Base-by-base conservation (phyloP, 208 protist species). In the Leishmania major region DNA sequence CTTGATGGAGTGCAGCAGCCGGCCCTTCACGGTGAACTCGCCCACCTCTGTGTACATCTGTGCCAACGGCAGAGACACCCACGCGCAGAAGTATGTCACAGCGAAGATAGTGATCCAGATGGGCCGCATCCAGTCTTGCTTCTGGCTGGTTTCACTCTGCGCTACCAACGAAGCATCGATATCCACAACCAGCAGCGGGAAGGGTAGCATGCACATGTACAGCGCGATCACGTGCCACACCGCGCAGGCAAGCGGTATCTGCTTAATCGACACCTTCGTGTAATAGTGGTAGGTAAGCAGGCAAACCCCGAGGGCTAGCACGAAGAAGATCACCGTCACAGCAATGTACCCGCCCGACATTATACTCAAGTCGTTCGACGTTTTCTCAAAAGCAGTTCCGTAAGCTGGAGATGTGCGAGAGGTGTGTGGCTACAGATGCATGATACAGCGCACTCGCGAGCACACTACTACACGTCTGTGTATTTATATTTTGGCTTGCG, bases 21-120 rank as follows among this genome's bases (percentile, higher is more conserved):
- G 86, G 43, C 72, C 74, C 70, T 92, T 89, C 43, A 89, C 87
- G 1, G 86, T 93, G 81, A 98, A 97, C 75, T 96, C 88, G 45
- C 96, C 96, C 51, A 94, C 90, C 57, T 94, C 89, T 55, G 91
- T 96, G 85, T 97, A 97, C 84, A 89, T 88, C 83, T 98, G 94
- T 45, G 92, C 91, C 0, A 98, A 81, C 15, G 96, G 96, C 28
- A 98, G 85, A n/a, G 93, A 85, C 11, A 95, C 85, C 95, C 96
- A 98, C 7, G 91, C 92, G 75, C 92, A 95, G 64, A 94, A 88
- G 87, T 98, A 96, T 35, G 95, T 96, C 62, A 91, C 73, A 64
- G 88, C 90, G 55, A 98, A 95, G 73, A 98, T 97, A 64, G 86
- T 88, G 73, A 94, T 95, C 95, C 96, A 98, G 69, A 97, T 91